Conservation (phyloP, 2,329 filamentous ascomycete species). For the Fusarium transvaalense region DNA sequence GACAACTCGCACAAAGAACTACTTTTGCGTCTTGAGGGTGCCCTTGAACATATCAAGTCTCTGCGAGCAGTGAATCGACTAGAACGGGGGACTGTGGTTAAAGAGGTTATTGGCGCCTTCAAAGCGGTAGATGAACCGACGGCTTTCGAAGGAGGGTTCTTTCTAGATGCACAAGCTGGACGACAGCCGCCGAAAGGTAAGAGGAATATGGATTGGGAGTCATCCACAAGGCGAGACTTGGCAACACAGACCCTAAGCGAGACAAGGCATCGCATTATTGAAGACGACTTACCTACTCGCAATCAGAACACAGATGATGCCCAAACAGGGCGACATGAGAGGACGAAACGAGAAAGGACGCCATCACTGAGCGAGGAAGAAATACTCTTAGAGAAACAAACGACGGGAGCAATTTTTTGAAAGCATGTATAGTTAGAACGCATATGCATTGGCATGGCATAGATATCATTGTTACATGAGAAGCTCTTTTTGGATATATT, state of each 20-base stretch:
- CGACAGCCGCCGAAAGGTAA: conserved; percentile 21
- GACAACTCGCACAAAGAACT: conserved; percentile 44
- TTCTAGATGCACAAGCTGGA: conserved; percentile 16
- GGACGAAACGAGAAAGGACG: conserved; percentile 13
- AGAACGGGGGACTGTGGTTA: conserved; percentile 36
- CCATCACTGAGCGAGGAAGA: conserved; percentile 25
- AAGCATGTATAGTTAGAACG: conserved; percentile 12
- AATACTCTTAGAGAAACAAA: conserved; percentile 37
- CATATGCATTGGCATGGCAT: conserved; percentile 21
- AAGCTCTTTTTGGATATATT: conserved; percentile 8
- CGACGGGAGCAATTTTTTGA: conserved; percentile 41
- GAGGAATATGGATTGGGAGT: conserved; percentile 24
- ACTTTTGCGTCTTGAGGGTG: conserved; percentile 39
- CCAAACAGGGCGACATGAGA: conserved; percentile 17
- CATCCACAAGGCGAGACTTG: conserved; percentile 14
- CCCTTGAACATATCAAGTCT: conserved; percentile 44
- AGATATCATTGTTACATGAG: conserved; percentile 14
- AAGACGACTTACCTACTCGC: conserved; percentile 4
- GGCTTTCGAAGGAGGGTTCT: conserved; percentile 29
- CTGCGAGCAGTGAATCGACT: conserved; percentile 34
- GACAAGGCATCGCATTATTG: conserved; percentile 19
- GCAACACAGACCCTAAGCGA: not conserved
- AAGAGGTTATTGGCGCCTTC: conserved; percentile 40
- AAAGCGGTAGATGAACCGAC: conserved; percentile 30
- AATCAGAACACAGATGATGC: conserved; percentile 5